Conservation (phyloP, 805 yeast genomes). For the Scheffersomyces ergatensis region DNA sequence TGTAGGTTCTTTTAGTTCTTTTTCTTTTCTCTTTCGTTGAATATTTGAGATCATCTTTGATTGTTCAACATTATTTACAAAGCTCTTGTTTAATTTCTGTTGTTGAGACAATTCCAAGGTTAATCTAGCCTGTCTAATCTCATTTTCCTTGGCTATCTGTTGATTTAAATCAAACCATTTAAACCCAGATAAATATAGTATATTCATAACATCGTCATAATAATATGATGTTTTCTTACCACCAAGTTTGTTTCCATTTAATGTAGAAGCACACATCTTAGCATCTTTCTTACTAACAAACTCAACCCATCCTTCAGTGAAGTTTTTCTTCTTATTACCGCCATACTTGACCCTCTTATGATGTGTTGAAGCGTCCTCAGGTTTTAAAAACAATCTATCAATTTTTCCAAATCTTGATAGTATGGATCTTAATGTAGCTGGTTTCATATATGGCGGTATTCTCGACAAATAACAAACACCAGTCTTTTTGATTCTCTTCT, state of each 20-base stretch:
- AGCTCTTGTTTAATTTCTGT: constrained; percentile 79
- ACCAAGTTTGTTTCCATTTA: constrained; percentile 87
- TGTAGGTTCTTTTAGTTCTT: constrained; percentile 13
- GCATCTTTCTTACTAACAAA: constrained; percentile 82
- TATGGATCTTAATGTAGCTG: constrained; percentile 81
- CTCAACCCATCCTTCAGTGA: constrained; percentile 97
- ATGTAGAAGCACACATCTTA: constrained; percentile 77
- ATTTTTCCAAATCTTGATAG: constrained; percentile 79
- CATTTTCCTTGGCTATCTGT: constrained; percentile 88
- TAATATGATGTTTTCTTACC: constrained; percentile 90
- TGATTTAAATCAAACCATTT: constrained; percentile 95
- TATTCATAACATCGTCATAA: constrained; percentile 90
- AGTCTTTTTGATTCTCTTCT: constrained; percentile 59
- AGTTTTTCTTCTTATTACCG: constrained; percentile 86
- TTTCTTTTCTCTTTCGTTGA: constrained; percentile 43
- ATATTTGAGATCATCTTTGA: constrained; percentile 78
- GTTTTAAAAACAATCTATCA: constrained; percentile 83
- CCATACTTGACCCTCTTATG: constrained; percentile 76
- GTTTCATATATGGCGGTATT: constrained; percentile 97
- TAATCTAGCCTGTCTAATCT: constrained; percentile 81
- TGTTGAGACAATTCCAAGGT: constrained; percentile 89
- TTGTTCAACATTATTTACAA: constrained; percentile 78
- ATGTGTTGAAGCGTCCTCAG: constrained; percentile 70
- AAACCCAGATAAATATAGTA: constrained; percentile 85
- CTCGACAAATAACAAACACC: constrained; percentile 93